phyloP scores from a whole-genome alignment of 2,329 filamentous ascomycete species.

The Ophiostoma australiae region DNA sequence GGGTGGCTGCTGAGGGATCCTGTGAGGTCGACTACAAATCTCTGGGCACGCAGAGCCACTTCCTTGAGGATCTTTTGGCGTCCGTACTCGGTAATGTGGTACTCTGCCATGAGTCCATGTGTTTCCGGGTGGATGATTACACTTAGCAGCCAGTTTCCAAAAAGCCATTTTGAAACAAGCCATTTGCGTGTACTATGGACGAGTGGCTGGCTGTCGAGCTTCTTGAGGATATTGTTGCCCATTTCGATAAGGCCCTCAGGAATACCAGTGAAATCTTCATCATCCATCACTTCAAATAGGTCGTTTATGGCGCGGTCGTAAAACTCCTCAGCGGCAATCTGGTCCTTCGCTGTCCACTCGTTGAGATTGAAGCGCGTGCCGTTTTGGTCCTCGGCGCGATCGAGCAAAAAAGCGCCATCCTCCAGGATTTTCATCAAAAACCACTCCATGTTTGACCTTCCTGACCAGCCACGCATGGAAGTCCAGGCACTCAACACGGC shows the following conservation, averaged over 20 bases:
- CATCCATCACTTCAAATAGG: slow-evolving; percentile 80
- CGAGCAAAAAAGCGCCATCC: slow-evolving; percentile 84
- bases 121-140: slow-evolving; percentile 86
- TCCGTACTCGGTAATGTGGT: slow-evolving; percentile 87
- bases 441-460: slow-evolving; percentile 82
- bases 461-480: slow-evolving; percentile 81
- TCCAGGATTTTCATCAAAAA: slow-evolving; percentile 94
- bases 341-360: slow-evolving; percentile 70
- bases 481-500: slow-evolving; percentile 85
- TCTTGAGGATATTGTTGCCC: slow-evolving; percentile 74
- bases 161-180: slow-evolving; percentile 87
- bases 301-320: slow-evolving; percentile 76
- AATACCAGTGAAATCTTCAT: slow-evolving; percentile 77
- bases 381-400: slow-evolving; percentile 75
- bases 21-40: slow-evolving; percentile 71
- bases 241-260: slow-evolving; percentile 80
- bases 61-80: slow-evolving; percentile 76
- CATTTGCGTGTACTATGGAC: slow-evolving; percentile 74
- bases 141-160: slow-evolving; percentile 78
- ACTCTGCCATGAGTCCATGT: slow-evolving; percentile 72
- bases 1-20: slow-evolving; percentile 18
- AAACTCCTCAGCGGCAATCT: slow-evolving; percentile 79
- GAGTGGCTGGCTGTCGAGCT: slow-evolving; percentile 56
- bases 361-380: slow-evolving; percentile 66
- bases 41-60: slow-evolving; percentile 73